phyloP scores from a whole-genome alignment of 495 filamentous ascomycete genomes.

The Aspergillus sparsus region DNA sequence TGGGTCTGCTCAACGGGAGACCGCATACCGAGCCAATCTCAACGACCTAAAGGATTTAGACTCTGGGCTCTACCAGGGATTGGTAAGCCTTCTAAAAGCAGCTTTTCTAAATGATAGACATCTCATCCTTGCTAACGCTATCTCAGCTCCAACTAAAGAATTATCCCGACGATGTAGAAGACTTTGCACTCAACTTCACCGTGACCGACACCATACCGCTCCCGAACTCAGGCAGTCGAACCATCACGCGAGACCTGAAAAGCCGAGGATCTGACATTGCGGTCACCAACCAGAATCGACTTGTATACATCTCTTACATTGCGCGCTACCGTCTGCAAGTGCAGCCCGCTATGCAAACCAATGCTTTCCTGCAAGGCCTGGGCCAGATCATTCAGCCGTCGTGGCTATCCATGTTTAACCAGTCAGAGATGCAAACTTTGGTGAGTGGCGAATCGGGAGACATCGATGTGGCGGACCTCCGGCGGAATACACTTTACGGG shows the following conservation, averaged over 20 bases:
- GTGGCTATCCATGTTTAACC: constrained; percentile 99
- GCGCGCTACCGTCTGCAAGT: constrained; percentile 79
- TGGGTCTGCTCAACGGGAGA: constrained; percentile 60
- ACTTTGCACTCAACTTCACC: constrained; percentile 84
- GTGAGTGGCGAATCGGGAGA: constrained; percentile 82
- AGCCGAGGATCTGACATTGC: constrained; percentile 71
- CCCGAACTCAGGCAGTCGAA: constrained; percentile 44
- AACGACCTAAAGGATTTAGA: constrained; percentile 95
- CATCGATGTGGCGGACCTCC: constrained; percentile 84
- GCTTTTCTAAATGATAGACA: background rate
- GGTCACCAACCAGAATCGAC: constrained; percentile 88
- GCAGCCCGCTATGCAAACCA: constrained; percentile 76
- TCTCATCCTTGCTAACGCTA: constrained; percentile 4
- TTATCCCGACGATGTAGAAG: constrained; percentile 77
- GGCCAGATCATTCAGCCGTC: constrained; percentile 83
- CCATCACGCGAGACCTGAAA: constrained; percentile 70
- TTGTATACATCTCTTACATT: constrained; percentile 92
- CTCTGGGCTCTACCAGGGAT: constrained; percentile 87
- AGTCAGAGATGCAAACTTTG: constrained; percentile 87
- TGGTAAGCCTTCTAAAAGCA: constrained; percentile 49
- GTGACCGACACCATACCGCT: constrained; percentile 74
- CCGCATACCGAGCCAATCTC: constrained; percentile 79
- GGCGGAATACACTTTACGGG: constrained; percentile 83
- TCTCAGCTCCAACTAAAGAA: constrained; percentile 78
- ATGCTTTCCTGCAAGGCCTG: constrained; percentile 83